Percentiles rank a stretch among this genome's conserved stretches.
These are phyloP conservation scores for Angomonas ambiguus DNA, from an alignment of 208 protist genomes.

Conservation along the genomic window DNA sequence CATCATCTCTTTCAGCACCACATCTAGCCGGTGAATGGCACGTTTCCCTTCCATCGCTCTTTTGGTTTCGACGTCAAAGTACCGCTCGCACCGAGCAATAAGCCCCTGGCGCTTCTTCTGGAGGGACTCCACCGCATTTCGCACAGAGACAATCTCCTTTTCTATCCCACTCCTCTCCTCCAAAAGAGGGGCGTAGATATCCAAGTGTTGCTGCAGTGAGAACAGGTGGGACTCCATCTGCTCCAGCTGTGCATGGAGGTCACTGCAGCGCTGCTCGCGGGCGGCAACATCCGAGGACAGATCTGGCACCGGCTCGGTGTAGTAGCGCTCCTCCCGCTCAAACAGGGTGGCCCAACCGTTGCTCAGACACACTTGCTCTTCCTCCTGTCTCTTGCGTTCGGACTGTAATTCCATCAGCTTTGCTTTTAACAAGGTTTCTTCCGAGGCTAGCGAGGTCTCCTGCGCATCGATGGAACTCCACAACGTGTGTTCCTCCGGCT, in stretches of 20 bases:
- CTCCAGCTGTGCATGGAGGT: conserved; percentile 36
- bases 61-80: conserved; percentile 63
- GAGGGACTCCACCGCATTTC: conserved; percentile 32
- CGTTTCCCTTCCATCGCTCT: conserved; percentile 34
- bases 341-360: conserved; percentile 56
- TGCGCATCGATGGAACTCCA: conserved; percentile 33
- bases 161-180: conserved; percentile 30
- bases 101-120: conserved; percentile 40
- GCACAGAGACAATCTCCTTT: conserved; percentile 33
- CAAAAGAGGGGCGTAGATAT: conserved; percentile 32
- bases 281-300: conserved; percentile 32
- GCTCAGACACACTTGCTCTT: conserved; percentile 57
- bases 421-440: conserved; percentile 37
- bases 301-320: conserved; percentile 56
- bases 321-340: conserved; percentile 71
- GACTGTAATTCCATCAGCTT: conserved; percentile 38
- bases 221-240: conserved; percentile 35
- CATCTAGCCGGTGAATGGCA: conserved; percentile 32
- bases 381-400: conserved; percentile 28
- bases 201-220: conserved; percentile 25
- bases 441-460: conserved; percentile 31
- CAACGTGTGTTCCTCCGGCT: conserved; percentile 23
- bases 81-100: conserved; percentile 35
- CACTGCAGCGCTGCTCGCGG: conserved; percentile 41
- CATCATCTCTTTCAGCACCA: conserved; percentile 42